Percentiles rank a stretch among this genome's conserved stretches.
Evolutionary conservation across 2,329 filamentous ascomycete species (phyloP).

Genomic region (Nothopassalora personata): DNA sequence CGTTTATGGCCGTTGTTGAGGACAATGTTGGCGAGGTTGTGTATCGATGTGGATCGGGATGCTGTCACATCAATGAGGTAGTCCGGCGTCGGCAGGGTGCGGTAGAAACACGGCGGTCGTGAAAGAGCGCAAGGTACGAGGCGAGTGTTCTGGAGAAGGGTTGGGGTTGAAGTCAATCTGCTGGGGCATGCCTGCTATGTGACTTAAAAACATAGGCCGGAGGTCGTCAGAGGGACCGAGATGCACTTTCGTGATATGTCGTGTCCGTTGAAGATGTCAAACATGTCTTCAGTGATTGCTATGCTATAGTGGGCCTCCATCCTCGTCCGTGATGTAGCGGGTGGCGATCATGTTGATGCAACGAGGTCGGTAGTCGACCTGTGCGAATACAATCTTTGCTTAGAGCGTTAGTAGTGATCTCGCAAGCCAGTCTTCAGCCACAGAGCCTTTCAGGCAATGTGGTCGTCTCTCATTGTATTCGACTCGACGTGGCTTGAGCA

Average conservation of each 20-base stretch:
- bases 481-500: conserved; percentile 1
- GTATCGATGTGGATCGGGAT: neutral
- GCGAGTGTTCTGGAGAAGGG: neutral
- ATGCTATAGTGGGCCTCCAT: neutral
- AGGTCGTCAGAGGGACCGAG: neutral
- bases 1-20: neutral
- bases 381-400: conserved; percentile 2
- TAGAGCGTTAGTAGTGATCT: neutral
- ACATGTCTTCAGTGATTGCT: neutral
- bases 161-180: neutral
- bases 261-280: neutral
- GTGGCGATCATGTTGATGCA: conserved; percentile 5
- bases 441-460: neutral
- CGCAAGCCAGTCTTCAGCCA: neutral
- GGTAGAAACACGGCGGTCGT: neutral
- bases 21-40: neutral
- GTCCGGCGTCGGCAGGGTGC: neutral
- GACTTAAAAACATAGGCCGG: neutral
- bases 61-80: neutral
- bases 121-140: neutral
- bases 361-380: conserved; percentile 5
- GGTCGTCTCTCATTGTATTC: conserved; percentile 6
- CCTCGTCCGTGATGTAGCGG: neutral
- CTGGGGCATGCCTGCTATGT: neutral
- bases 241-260: neutral